Percentiles rank a stretch among this genome's conserved stretches.
These are phyloP conservation scores for Kwoniella botswanensis DNA, from an alignment of 768 basidiomycete genomes.

Conservation along the genomic window DNA sequence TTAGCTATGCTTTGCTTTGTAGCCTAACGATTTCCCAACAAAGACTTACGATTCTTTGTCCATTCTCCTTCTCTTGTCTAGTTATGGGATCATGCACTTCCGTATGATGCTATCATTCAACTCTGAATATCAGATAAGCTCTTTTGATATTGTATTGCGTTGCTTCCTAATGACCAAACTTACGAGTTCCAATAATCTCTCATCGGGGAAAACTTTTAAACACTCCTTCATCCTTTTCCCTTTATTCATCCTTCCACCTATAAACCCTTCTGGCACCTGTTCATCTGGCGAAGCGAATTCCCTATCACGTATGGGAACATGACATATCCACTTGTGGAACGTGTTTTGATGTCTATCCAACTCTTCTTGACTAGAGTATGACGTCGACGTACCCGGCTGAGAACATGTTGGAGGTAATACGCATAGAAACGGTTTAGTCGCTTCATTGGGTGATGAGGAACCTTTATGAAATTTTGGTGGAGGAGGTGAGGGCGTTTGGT, in stretches of 20 bases:
- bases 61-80: conserved; percentile 74
- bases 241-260: conserved; percentile 25
- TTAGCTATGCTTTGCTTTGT: background rate
- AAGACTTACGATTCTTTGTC: conserved; percentile 78
- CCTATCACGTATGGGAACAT: conserved; percentile 79
- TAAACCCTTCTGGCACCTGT: conserved; percentile 31
- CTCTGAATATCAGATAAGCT: conserved; percentile 15
- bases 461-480: conserved; percentile 45
- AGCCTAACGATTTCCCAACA: conserved; percentile 11
- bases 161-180: conserved; percentile 55
- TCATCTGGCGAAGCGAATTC: conserved; percentile 12
- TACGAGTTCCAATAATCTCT: conserved; percentile 76
- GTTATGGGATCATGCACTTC: conserved; percentile 88
- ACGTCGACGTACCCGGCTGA: conserved; percentile 63
- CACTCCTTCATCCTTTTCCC: conserved; percentile 61
- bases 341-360: conserved; percentile 76
- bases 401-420: conserved; percentile 81
- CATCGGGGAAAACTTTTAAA: conserved; percentile 83
- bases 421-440: conserved; percentile 61
- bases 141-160: background rate
- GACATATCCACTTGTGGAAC: conserved; percentile 65
- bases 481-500: conserved; percentile 17
- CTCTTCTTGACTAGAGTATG: conserved; percentile 70
- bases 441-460: background rate
- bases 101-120: conserved; percentile 58